Conservation (phyloP, 106 monocot species). For the Gastrodia elata region DNA sequence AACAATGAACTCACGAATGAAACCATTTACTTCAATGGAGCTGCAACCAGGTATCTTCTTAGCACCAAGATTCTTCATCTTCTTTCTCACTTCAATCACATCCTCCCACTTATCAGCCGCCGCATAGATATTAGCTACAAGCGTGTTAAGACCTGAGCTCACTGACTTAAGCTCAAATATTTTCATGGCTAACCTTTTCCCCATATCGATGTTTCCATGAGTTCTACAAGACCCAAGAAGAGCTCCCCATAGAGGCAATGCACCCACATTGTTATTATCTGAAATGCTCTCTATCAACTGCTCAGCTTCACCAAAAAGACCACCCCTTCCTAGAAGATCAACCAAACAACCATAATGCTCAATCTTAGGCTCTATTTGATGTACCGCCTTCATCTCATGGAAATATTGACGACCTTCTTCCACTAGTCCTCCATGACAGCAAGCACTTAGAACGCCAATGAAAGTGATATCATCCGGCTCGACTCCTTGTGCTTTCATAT, state of each 20-base stretch:
- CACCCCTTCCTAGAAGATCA: constrained; percentile 51
- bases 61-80: constrained; percentile 23
- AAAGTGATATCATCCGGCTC: constrained; percentile 59
- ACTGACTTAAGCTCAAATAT: constrained; percentile 8
- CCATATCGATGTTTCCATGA: constrained; percentile 30
- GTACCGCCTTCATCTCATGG: constrained; percentile 23
- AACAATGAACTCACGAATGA: constrained; percentile 28
- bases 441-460: constrained; percentile 51
- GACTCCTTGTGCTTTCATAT: constrained; percentile 20
- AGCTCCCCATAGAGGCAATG: constrained; percentile 40
- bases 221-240: constrained; percentile 49
- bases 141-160: constrained; percentile 18
- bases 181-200: constrained; percentile 8
- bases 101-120: constrained; percentile 31
- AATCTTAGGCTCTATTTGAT: constrained; percentile 36
- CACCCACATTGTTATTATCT: constrained; percentile 2
- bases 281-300: constrained; percentile 27
- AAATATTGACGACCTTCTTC: constrained; percentile 40
- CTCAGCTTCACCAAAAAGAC: constrained; percentile 43
- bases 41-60: constrained; percentile 48
- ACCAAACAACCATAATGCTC: constrained; percentile 56
- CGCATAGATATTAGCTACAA: constrained; percentile 40
- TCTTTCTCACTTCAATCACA: constrained; percentile 25
- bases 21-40: constrained; percentile 33
- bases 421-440: constrained; percentile 52